Conservation (phyloP, 805 yeast species). For the Saturnispora quitensis region DNA sequence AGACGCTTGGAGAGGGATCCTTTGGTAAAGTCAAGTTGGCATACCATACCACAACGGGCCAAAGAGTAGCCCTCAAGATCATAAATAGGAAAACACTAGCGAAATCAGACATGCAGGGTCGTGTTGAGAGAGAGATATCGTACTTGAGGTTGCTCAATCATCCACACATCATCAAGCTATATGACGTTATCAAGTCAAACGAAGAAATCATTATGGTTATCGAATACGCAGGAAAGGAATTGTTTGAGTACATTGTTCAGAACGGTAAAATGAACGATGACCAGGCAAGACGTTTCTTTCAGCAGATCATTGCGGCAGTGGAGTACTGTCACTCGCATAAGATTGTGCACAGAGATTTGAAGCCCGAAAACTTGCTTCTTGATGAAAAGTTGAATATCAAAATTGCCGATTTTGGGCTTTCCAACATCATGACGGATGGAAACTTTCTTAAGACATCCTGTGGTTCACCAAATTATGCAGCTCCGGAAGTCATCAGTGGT, state of each 20-base stretch:
- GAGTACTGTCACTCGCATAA: constrained; percentile 95
- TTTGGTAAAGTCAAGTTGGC: constrained; percentile 94
- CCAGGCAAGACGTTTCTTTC: constrained; percentile 89
- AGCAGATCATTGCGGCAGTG: constrained; percentile 92
- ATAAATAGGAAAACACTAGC: constrained; percentile 88
- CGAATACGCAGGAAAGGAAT: constrained; percentile 93
- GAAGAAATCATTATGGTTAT: constrained; percentile 97
- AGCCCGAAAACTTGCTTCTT: constrained; percentile 85
- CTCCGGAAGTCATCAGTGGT: constrained; percentile 94
- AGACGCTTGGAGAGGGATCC: constrained; percentile 92
- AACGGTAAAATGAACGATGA: constrained; percentile 86
- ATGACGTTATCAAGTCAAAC: constrained; percentile 89
- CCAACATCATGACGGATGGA: constrained; percentile 96
- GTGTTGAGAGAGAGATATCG: constrained; percentile 90
- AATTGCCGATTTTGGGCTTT: constrained; percentile 92
- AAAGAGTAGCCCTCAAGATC: constrained; percentile 85
- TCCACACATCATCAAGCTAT: constrained; percentile 91
- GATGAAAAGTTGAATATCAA: constrained; percentile 89
- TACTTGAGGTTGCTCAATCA: constrained; percentile 82
- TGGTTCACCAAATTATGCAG: constrained; percentile 96
- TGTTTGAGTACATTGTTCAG: constrained; percentile 92
- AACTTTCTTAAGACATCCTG: constrained; percentile 90
- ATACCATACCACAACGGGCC: constrained; percentile 83
- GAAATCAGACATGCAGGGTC: constrained; percentile 93
- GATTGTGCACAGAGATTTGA: constrained; percentile 92